phyloP scores from a whole-genome alignment of 2,329 filamentous ascomycete genomes.

The Atkinsonella texensis region DNA sequence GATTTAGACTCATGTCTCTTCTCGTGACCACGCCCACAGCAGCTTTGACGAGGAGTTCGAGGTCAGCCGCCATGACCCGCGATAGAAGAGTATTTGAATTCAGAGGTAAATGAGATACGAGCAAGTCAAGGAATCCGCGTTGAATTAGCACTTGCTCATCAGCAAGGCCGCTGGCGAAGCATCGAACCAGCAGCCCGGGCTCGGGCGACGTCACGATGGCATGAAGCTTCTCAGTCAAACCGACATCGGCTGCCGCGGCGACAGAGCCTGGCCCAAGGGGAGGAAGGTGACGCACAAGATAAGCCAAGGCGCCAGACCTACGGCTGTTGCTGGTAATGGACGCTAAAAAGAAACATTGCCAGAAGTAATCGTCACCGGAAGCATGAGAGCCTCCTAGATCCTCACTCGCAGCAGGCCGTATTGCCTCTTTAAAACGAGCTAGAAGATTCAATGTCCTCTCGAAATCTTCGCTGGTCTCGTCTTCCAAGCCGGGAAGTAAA shows the following conservation, averaged over 20 bases:
- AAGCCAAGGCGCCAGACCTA: conserved; percentile 77
- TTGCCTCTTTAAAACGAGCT: conserved; percentile 60
- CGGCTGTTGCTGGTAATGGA: conserved; percentile 81
- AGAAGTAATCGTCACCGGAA: conserved; percentile 77
- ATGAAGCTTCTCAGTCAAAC: conserved; percentile 32
- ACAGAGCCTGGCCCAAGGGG: conserved; percentile 13
- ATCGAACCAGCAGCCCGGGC: conserved; percentile 78
- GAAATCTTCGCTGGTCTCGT: conserved; percentile 95
- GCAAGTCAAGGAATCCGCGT: conserved; percentile 80
- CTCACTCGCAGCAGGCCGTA: conserved; percentile 42
- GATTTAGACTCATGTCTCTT: conserved; percentile 92
- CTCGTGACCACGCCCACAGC: conserved; percentile 79
- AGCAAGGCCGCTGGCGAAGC: conserved; percentile 77
- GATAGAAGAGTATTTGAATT: conserved; percentile 71
- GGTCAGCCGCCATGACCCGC: conserved; percentile 58
- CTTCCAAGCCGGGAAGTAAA: conserved; percentile 83
- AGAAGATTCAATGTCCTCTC: conserved; percentile 72
- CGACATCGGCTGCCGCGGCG: conserved; percentile 6
- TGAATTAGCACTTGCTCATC: conserved; percentile 89
- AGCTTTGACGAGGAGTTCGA: conserved; percentile 70
- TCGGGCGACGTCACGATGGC: conserved; percentile 76
- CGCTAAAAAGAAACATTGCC: conserved; percentile 94
- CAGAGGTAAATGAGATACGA: conserved; percentile 82
- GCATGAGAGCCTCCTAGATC: conserved; percentile 40
- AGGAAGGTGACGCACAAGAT: conserved; percentile 68